Evolutionary conservation across 805 yeast genomes (phyloP), one percentile per base, ranked within the genome.

Genomic region (Clavispora carvajalis): DNA sequence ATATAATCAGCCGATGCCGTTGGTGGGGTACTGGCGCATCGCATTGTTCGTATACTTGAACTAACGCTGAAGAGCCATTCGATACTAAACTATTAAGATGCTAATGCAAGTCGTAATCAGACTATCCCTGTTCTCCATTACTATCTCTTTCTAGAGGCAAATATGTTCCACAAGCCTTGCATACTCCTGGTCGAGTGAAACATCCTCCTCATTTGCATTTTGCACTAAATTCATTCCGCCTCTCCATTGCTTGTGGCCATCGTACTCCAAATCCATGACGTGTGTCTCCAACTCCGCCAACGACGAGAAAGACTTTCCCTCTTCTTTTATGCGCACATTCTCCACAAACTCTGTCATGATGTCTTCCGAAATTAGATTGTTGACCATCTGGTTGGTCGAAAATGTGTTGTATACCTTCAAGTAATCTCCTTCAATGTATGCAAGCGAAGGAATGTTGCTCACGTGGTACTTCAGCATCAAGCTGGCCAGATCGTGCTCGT

Each of bases 361-460:
- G 2, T 44, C 36, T 13, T 52, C 50, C 4, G 37, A 40, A 10
- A 64, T 37, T 29, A 34, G 54, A 13, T 41, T 49, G 38, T 46
- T 55, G 11, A 24, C 28, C 40, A 45, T 24, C 11, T 43, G 48
- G 37, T 49, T 50, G 34, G 55, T 57, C 11, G 56, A 47, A 13
- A 52, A 49, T 8, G 63, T 59, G 24, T 54, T 53, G 45, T 37
- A 59, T 5, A 47, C 46, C 40, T 52, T 55, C 39, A 61, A 58
- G 13, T 45, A 45, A 8, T 47, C 62, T n/a, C 38, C 41, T 9
- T 47, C 51, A 21, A 55, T 55, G 53, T 47, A 66, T 34, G 46
- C 61, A 51, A 48, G 57, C 45, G 62, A 59, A 21, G 57, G 73
- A 33, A 56, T 55, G 41, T 62, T 60, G 38, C 60, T 59, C 15